Base-by-base conservation (phyloP, 1,139 yeast genomes). In the Debaryomyces coudertii region DNA sequence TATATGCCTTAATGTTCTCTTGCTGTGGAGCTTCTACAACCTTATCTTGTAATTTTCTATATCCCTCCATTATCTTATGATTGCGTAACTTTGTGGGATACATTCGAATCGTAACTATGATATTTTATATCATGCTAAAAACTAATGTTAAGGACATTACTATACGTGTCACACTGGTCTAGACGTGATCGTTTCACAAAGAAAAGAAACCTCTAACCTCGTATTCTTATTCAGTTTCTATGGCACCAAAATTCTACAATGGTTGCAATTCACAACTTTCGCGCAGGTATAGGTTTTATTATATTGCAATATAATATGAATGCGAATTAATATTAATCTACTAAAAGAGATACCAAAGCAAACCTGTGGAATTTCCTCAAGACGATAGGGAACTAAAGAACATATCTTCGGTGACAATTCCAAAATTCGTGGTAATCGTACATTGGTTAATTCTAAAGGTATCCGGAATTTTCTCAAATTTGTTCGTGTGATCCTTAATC, bases 341-440 rank as follows among this genome's bases (percentile, higher is more conserved):
- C 11, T 16, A 16, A 33, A 18, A 16, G 23, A 20, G 15, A 8
- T 9, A 18, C 36, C 16, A 9, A 15, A 9, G 9, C 12, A 11
- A 33, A 15, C 8, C n/a, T 15, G 11, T 18, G n/a, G 7, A 16
- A 18, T 11, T 11, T n/a, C 7, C 11, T 33, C 24, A 18, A 5
- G 4, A 7, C 8, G 16, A 33, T 11, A 33, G 24, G 3, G 36
- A 33, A 33, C 46, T 45, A 22, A 49, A 42, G 24, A 49, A 49
- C 43, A 49, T 47, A 37, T 49, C 53, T 27, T 47, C 49, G 2
- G 53, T 49, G 20, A 49, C 40, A 16, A 49, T 45, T 15, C 50
- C 53, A 42, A 47, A 36, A 34, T 42, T 45, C 31, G 44, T 36
- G 24, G 47, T 41, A 34, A 47, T 27, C 12, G 40, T 36, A 38